These are phyloP conservation scores for Paracoccidioides brasiliensis DNA, from an alignment of 2,329 filamentous ascomycete genomes.

Conservation along the genomic window DNA sequence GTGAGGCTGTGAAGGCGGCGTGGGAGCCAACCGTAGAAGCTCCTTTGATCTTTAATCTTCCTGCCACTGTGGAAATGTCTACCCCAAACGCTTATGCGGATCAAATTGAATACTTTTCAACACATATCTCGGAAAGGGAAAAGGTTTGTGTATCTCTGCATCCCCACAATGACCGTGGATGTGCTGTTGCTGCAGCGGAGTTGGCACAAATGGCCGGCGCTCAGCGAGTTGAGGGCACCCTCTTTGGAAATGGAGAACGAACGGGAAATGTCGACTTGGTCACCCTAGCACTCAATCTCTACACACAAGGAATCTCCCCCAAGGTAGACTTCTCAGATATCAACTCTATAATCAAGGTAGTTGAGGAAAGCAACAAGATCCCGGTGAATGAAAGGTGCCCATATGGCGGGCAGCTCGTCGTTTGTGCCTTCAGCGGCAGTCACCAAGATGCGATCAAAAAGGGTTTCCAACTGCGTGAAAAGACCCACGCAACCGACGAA, in stretches of 20 bases:
- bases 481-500: slow-evolving; percentile 45
- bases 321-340: slow-evolving; percentile 87
- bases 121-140: slow-evolving; percentile 67
- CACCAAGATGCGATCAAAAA: slow-evolving; percentile 98
- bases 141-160: slow-evolving; percentile 84
- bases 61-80: slow-evolving; percentile 87
- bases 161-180: slow-evolving; percentile 88
- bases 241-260: slow-evolving; percentile 90
- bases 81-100: slow-evolving; percentile 95
- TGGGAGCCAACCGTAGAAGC: slow-evolving; percentile 72
- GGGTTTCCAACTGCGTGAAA: slow-evolving; percentile 55
- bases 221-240: slow-evolving; percentile 82
- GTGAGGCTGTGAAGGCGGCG: slow-evolving; percentile 83
- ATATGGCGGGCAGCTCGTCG: slow-evolving; percentile 83
- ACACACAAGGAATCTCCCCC: slow-evolving; percentile 80
- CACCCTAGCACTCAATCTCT: slow-evolving; percentile 82
- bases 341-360: slow-evolving; percentile 69
- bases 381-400: slow-evolving; percentile 80
- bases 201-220: slow-evolving; percentile 93
- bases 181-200: slow-evolving; percentile 78
- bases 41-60: slow-evolving; percentile 92
- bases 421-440: slow-evolving; percentile 79
- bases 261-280: slow-evolving; percentile 94
- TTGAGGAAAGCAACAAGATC: slow-evolving; percentile 90
- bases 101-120: slow-evolving; percentile 91